phyloP scores from a whole-genome alignment of 176 grass and related monocot genomes.

The Paspalum vaginatum region DNA sequence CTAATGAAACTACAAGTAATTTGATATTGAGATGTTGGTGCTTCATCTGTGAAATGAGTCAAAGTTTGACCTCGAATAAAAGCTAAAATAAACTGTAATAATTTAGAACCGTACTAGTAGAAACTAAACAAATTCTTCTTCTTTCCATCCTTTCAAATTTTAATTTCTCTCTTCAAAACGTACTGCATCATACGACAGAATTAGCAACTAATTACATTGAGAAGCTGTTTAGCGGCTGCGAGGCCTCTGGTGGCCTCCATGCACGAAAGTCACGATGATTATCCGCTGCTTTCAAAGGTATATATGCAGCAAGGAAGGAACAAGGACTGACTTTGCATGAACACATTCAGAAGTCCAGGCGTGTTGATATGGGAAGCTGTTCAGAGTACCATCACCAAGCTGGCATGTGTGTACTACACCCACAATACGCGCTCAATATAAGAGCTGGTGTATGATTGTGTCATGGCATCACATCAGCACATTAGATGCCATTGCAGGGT shows the following conservation, averaged over 20 bases:
- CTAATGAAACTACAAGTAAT: too few relatives aligned
- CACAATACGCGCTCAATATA: background rate
- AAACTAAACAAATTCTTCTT: background rate
- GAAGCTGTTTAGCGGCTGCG: background rate
- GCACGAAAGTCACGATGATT: too few relatives aligned
- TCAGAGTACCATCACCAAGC: background rate
- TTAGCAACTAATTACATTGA: background rate
- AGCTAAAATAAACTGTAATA: too few relatives aligned
- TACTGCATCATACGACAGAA: background rate
- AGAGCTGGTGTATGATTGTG: constrained; percentile 17
- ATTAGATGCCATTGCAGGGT: constrained; percentile 36
- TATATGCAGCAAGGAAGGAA: too few relatives aligned
- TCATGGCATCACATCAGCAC: constrained; percentile 33
- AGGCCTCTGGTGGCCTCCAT: too few relatives aligned
- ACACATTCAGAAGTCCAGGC: background rate
- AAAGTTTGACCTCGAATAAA: too few relatives aligned
- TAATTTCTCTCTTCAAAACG: background rate
- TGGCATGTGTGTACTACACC: background rate
- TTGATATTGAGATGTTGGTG: too few relatives aligned
- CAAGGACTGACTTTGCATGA: too few relatives aligned
- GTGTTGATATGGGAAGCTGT: background rate
- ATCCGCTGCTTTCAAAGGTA: too few relatives aligned
- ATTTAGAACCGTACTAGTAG: background rate
- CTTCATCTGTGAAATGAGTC: too few relatives aligned
- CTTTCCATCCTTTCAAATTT: too few relatives aligned